Evolutionary conservation across 2,329 filamentous ascomycete genomes (phyloP).

Genomic region (Colletotrichum destructivum): DNA sequence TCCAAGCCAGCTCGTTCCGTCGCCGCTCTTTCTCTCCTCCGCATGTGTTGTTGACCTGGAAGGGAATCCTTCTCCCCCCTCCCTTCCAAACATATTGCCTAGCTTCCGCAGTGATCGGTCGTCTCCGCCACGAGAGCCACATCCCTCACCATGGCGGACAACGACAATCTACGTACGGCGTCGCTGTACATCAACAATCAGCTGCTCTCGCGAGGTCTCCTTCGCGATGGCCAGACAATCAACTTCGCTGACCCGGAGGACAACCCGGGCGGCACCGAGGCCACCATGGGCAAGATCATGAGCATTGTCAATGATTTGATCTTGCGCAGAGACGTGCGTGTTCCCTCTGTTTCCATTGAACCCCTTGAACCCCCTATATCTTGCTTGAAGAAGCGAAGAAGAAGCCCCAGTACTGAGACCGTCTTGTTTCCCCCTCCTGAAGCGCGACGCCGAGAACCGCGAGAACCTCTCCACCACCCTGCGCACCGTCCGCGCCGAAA

Average conservation of each 20-base stretch:
- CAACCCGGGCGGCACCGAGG: slow-evolving; percentile 72
- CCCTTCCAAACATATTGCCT: not conserved
- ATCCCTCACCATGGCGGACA: slow-evolving; percentile 64
- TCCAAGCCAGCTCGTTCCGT: slow-evolving; percentile 1
- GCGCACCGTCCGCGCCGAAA: slow-evolving; percentile 81
- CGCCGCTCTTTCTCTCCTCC: not conserved
- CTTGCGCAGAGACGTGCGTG: slow-evolving; percentile 85
- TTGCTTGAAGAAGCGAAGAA: not conserved
- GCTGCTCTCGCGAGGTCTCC: slow-evolving; percentile 75
- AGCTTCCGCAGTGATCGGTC: slow-evolving; percentile 1
- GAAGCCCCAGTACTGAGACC: slow-evolving; percentile 26
- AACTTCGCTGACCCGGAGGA: slow-evolving; percentile 84
- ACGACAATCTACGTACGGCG: slow-evolving; percentile 75
- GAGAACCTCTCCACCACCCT: slow-evolving; percentile 87
- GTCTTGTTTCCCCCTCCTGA: slow-evolving; percentile 35
- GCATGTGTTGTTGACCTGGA: slow-evolving; percentile 32
- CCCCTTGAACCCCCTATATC: not conserved
- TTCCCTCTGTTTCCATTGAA: slow-evolving; percentile 15
- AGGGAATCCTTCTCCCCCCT: no score
- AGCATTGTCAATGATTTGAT: slow-evolving; percentile 95
- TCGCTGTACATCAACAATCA: slow-evolving; percentile 83
- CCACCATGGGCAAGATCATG: slow-evolving; percentile 89
- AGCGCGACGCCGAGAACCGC: slow-evolving; percentile 92
- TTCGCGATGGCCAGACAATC: slow-evolving; percentile 80
- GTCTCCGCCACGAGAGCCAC: slow-evolving; percentile 26